A percentile compares a stretch with the other conserved stretches of the same genome.
phyloP scores from a whole-genome alignment of 257 asterid species.

The Ballota nigra region DNA sequence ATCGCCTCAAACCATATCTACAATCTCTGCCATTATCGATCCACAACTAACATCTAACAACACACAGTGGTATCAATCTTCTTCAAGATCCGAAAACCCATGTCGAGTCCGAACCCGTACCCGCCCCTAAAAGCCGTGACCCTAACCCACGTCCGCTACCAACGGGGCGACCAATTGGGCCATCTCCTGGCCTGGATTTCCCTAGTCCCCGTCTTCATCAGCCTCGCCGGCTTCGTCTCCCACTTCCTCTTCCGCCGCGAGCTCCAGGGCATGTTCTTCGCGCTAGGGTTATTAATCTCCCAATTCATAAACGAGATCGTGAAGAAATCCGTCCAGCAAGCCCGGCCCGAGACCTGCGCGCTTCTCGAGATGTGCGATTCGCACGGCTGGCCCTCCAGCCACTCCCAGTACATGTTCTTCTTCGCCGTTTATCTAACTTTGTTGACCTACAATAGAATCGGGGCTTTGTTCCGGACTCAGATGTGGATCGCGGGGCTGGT shows the following conservation, averaged over 20 bases:
- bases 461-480: constrained; percentile 57
- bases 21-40: not conserved
- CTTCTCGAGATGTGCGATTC: constrained; percentile 93
- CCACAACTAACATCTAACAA: no score
- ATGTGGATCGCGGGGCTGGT: constrained; percentile 46
- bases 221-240: constrained; percentile 82
- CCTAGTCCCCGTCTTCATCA: constrained; percentile 80
- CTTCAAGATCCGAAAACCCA: constrained; percentile 20
- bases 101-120: constrained; percentile 20
- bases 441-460: constrained; percentile 47
- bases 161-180: constrained; percentile 69
- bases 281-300: constrained; percentile 69
- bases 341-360: constrained; percentile 85
- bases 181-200: constrained; percentile 83
- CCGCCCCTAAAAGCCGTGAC: constrained; percentile 65
- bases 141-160: constrained; percentile 81
- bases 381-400: constrained; percentile 99
- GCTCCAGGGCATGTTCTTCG: constrained; percentile 87
- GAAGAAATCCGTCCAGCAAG: constrained; percentile 71
- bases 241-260: constrained; percentile 93
- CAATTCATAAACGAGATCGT: constrained; percentile 71
- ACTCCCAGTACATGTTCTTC: constrained; percentile 86
- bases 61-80: not conserved
- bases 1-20: not conserved
- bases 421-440: constrained; percentile 72